Base-by-base conservation (phyloP, 179 eudicot species). In the Beta macrorhiza region DNA sequence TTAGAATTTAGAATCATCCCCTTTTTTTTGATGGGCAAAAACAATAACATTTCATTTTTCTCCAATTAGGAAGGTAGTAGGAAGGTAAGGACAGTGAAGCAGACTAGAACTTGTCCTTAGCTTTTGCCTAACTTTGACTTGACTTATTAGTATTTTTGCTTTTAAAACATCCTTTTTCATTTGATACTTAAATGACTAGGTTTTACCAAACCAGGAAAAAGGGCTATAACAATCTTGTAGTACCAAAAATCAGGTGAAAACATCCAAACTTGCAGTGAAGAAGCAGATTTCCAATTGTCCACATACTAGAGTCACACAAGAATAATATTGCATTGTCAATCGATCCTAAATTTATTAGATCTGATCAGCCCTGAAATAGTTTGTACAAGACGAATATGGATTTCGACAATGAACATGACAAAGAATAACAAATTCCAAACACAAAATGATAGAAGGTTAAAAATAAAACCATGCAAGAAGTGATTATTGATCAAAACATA, bases 401-500 rank as follows among this genome's bases (percentile, higher is more conserved):
- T 55, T 12, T 2, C 10, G 16, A 5, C 13, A 55, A 55, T 29
- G 32, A 29, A 29, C 32, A 29, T 1, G 1, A 29, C 32, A 1
- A 14, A 42, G 9, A 15, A 57, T 9, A 17, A 16, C 52, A 56
- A 57, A 11, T 42, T 55, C 1, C 0, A 7, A 55, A 15, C 49
- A 55, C 15, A 12, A 5, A 15, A 55, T 13, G 7, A 15, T 5
- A 5, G 56, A 15, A 42, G 7, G 42, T 1, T 5, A 15, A 16
- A 16, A 13, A 19, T 37, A n/a, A 17, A 53, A 44, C 44, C 29
- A 73, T 5, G 78, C 29, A 47, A 16, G 45, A 15, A 72, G 37
- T 51, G 15, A 52, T 70, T 83, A 62, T 61, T 75, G 71, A 80
- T 79, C 76, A 80, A 80, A 76, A 59, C 81, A 84, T 84, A 80